Evolutionary conservation across 495 filamentous ascomycete species (phyloP), one percentile per base, ranked within the genome.

Genomic region (Oidiodendron maius): DNA sequence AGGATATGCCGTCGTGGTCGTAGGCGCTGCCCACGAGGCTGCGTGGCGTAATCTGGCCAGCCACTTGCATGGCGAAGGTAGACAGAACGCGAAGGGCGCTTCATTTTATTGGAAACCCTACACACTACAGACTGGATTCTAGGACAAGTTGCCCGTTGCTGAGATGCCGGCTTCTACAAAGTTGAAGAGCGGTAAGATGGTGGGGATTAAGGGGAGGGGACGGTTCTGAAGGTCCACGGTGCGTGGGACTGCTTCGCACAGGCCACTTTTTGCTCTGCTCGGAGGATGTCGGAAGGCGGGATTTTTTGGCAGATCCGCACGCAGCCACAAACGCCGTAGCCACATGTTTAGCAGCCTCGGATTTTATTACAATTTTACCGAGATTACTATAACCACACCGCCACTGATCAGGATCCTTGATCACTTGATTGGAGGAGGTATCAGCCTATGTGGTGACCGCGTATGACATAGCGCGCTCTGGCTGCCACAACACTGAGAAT

Each of bases 251-350:
- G 36, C 36, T 39, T 39, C 36, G 36, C 36, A 39, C 36, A 39
- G 36, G 36, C 36, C 16, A 39, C 36, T 39, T 39, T 39, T 39
- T 39, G 36, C 36, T 39, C 16, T 17, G 36, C 36, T 39, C 36
- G 36, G 36, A 39, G 36, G n/a, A n/a, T n/a, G n/a, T n/a, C n/a
- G n/a, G n/a, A n/a, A 39, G 18, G 36, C 36, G 36, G 36, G 36
- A 39, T 39, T 39, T 39, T 17, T 17, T 17, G 16, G 8, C 36
- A 39, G 16, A 17, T 9, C 16, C n/a, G n/a, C 36, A 6, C 8
- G 36, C 36, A 39, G 36, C 36, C 36, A 39, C 36, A 39, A 39
- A 17, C 36, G 16, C 18, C 36, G 36, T 17, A 39, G 36, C 36
- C 36, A 39, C 36, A 39, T 17, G 9, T 39, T 17, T 39, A 39